Conservation (phyloP, 176 grass and related monocot species). For the Bromus sterilis region DNA sequence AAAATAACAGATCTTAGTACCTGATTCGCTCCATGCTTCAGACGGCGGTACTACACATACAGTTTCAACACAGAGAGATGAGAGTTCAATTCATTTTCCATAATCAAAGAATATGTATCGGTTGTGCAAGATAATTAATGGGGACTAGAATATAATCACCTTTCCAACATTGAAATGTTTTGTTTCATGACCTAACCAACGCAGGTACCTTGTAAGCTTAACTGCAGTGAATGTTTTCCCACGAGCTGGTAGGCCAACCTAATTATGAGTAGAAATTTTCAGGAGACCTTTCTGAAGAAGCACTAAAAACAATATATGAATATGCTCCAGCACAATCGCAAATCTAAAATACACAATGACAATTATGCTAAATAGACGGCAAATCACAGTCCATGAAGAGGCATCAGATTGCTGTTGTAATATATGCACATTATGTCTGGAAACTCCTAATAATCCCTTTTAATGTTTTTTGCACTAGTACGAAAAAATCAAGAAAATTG, state of each 20-base stretch:
- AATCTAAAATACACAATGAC: neutral
- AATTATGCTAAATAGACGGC: conserved; percentile 3
- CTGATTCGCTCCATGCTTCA: conserved; percentile 97
- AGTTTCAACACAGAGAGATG: conserved; percentile 25
- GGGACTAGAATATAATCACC: conserved; percentile 46
- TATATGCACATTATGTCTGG: neutral
- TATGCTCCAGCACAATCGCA: neutral
- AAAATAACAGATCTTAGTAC: conserved; percentile 36
- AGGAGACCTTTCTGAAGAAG: conserved; percentile 17
- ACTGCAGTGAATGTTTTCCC: conserved; percentile 96
- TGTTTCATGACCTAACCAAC: conserved; percentile 99
- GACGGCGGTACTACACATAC: conserved; percentile 81
- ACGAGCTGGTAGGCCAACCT: conserved; percentile 95
- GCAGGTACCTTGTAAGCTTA: conserved; percentile 97
- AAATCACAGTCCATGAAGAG: neutral
- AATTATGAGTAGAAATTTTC: conserved; percentile 20
- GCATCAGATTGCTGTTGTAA: neutral
- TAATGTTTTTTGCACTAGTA: neutral
- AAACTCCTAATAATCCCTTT: neutral
- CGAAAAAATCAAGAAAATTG: neutral
- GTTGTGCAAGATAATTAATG: conserved; percentile 2
- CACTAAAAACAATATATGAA: conserved; percentile 6
- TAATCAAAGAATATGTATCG: conserved; percentile 15
- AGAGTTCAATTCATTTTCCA: conserved; percentile 18
- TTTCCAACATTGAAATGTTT: conserved; percentile 99